Conservation (phyloP, 1,139 yeast genomes). For the Hanseniaspora gamundiae region DNA sequence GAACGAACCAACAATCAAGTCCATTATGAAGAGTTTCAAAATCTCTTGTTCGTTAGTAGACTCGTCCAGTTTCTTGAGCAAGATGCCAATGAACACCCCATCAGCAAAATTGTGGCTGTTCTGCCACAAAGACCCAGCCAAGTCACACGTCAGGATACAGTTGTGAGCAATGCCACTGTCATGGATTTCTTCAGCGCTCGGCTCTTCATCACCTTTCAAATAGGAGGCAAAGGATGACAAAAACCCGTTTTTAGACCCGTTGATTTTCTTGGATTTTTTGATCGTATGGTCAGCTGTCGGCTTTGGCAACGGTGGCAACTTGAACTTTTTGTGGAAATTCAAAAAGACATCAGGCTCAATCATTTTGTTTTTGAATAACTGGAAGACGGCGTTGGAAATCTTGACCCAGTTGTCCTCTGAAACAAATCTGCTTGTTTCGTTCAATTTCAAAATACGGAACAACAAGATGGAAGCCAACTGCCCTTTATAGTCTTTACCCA, state of each 20-base stretch:
- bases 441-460: constrained; percentile 60
- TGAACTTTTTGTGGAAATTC: constrained; percentile 47
- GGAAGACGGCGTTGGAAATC: constrained; percentile 47
- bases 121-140: constrained; percentile 28
- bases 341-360: constrained; percentile 54
- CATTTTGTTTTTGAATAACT: constrained; percentile 62
- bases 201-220: constrained; percentile 89
- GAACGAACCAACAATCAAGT: constrained; percentile 39
- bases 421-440: constrained; percentile 24
- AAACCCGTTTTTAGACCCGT: constrained; percentile 41
- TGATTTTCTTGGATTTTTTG: constrained; percentile 41
- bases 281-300: constrained; percentile 58
- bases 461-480: constrained; percentile 80
- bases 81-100: constrained; percentile 21
- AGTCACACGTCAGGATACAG: constrained; percentile 58
- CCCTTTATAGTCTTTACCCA: constrained; percentile 86
- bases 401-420: constrained; percentile 43
- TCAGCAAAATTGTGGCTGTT: constrained; percentile 15
- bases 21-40: constrained; percentile 49
- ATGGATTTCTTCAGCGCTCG: constrained; percentile 85
- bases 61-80: constrained; percentile 23
- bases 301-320: constrained; percentile 40
- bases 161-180: constrained; percentile 72
- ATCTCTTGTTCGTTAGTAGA: constrained; percentile 29
- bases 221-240: constrained; percentile 87